Evolutionary conservation across 2,329 filamentous ascomycete species (phyloP), one percentile per base, ranked within the genome.

Genomic region (Metarhizium robertsii): DNA sequence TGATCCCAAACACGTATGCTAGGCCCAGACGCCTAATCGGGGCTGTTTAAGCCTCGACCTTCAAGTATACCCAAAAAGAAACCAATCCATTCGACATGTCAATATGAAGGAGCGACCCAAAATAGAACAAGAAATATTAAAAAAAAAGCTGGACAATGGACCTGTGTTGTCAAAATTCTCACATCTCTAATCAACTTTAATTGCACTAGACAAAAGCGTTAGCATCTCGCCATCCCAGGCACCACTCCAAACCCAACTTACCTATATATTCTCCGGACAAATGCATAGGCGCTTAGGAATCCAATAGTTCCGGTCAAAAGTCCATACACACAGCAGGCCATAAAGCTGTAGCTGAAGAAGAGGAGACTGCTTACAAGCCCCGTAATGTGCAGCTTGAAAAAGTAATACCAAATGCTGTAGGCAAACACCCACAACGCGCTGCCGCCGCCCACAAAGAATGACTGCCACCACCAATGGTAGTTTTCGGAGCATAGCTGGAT

Each of bases 381-480:
- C 6, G 83, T 81, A 60, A 95, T 89, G 69, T 92, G 87, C 55
- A 95, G 77, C 69, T 88, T 90, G 61, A 83, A 84, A 62, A 84
- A 79, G 71, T 90, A 95, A 73, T 92, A 95, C 85, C 88, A 95
- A 52, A 86, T 75, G 68, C 87, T 89, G 73, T 94, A 95, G 42
- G 82, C 68, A 67, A 92, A 94, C 42, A 95, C 82, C 89, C 90
- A 95, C 58, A 90, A 69, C 6, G 87, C 82, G 62, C 85, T 90
- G 62, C 85, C 83, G 50, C 86, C 87, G 48, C 90, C 90, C 8
- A 91, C 81, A 51, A 89, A 72, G 73, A 95, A 94, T 53, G 87
- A 90, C 68, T 89, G 87, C 90, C 90, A 95, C 88, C 88, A 94
- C 90, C 90, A 95, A 68, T 90, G 81, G 71, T 94, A 87, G 69